These are phyloP conservation scores for Stromatinia cepivora DNA, from an alignment of 2,329 filamentous ascomycete species.

Conservation along the genomic window DNA sequence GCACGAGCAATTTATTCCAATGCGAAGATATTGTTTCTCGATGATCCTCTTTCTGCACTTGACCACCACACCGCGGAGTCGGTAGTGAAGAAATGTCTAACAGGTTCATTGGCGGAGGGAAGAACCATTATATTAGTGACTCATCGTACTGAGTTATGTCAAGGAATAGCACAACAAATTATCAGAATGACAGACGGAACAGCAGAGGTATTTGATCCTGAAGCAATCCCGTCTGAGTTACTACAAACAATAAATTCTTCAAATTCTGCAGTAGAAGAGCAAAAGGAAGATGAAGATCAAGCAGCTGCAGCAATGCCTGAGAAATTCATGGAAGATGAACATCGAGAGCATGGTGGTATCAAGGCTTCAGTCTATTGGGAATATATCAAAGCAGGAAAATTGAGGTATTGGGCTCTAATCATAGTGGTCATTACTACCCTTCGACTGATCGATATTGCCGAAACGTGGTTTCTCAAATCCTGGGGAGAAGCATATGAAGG, in stretches of 20 bases:
- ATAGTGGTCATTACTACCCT: conserved; percentile 63
- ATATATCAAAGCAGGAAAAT: conserved; percentile 78
- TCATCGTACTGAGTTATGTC: conserved; percentile 69
- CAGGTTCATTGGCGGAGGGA: conserved; percentile 53
- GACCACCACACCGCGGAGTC: conserved; percentile 65
- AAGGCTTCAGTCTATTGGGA: conserved; percentile 76
- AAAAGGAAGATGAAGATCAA: conserved; percentile 39
- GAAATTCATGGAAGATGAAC: conserved; percentile 79
- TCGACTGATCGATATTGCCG: conserved; percentile 62
- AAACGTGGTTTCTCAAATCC: conserved; percentile 80
- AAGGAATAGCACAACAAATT: conserved; percentile 70
- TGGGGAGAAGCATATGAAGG: conserved; percentile 77
- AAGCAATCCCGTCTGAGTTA: conserved; percentile 35
- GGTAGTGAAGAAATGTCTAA: conserved; percentile 58
- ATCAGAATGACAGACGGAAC: conserved; percentile 66
- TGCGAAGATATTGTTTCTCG: conserved; percentile 55
- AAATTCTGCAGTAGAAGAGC: conserved; percentile 33
- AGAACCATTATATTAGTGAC: conserved; percentile 61
- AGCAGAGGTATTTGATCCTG: conserved; percentile 40
- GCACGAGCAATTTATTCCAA: conserved; percentile 60
- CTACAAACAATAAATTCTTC: conserved; percentile 30
- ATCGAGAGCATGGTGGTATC: conserved; percentile 72
- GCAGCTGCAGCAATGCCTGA: conserved; percentile 55
- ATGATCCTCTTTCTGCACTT: conserved; percentile 60
- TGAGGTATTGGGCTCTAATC: conserved; percentile 70